Conservation (phyloP, 1,284 basidiomycete species). For the Bondarzewia mesenterica region DNA sequence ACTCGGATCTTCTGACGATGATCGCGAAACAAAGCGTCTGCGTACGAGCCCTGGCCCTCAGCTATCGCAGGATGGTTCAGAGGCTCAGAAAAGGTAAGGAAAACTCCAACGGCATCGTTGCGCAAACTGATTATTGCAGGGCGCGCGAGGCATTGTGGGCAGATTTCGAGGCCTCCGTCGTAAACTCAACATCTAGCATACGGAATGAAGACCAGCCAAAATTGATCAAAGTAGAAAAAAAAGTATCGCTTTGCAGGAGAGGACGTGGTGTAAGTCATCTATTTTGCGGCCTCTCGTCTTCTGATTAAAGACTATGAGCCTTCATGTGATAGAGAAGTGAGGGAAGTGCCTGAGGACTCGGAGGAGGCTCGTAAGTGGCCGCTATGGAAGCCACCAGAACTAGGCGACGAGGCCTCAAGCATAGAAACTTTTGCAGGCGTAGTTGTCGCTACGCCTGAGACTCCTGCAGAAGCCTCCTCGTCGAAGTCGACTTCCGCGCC, state of each 20-base stretch:
- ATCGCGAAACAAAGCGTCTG: conserved; percentile 21
- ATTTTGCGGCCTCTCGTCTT: conserved; percentile 1
- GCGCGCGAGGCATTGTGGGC: conserved; percentile 49
- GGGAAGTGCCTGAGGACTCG: conserved; percentile 63
- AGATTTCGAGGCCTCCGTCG: conserved; percentile 48
- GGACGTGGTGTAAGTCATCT: conserved; percentile 48
- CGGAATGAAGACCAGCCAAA: conserved; percentile 17
- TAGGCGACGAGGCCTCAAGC: background rate
- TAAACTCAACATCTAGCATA: conserved; percentile 6
- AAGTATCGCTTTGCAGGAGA: conserved; percentile 70
- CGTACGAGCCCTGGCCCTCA: conserved; percentile 15
- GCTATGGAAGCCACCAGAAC: conserved; percentile 31
- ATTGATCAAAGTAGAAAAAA: conserved; percentile 58
- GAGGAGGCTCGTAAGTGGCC: conserved; percentile 71
- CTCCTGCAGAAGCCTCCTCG: conserved; percentile 8
- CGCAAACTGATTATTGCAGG: conserved; percentile 27
- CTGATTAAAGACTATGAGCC: too few species aligned
- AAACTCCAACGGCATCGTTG: background rate
- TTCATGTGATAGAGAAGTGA: conserved; percentile 46
- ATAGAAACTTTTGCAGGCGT: background rate
- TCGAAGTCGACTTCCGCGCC: conserved; percentile 14
- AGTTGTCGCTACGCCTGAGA: background rate
- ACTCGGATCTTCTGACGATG: conserved; percentile 30
- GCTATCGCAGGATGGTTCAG: conserved; percentile 23
- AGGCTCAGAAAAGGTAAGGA: conserved; percentile 36